A percentile compares a stretch with the other conserved stretches of the same genome.
Conservation (phyloP, 192 early-diverging fungal species). For the Coemansia erecta region DNA sequence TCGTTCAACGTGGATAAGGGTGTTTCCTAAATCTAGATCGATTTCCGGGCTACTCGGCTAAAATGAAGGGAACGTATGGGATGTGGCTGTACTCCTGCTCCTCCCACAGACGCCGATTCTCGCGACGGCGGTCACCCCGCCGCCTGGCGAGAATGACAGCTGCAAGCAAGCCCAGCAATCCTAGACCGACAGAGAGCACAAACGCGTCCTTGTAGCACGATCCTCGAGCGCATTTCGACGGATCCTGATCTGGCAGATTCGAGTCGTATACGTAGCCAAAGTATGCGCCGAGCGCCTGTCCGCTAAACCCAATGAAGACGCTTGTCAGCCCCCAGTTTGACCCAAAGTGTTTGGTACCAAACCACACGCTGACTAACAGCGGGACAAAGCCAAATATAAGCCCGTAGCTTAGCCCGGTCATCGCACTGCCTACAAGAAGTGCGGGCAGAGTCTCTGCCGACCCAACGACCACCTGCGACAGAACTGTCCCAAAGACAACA, state of each 20-base stretch:
- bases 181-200: slow-evolving; percentile 22
- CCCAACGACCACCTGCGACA: slow-evolving; percentile 42
- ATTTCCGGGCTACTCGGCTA: slow-evolving; percentile 24
- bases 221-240: slow-evolving; percentile 40
- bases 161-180: slow-evolving; percentile 16
- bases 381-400: slow-evolving; percentile 51
- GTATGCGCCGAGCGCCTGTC: slow-evolving; percentile 58
- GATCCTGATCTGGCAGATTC: slow-evolving; percentile 50
- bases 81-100: slow-evolving; percentile 38
- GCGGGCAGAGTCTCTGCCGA: slow-evolving; percentile 17
- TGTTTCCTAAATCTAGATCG: too few species aligned
- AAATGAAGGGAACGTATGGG: slow-evolving; percentile 44
- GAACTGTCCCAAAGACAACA: slow-evolving; percentile 22
- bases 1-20: too few species aligned
- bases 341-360: slow-evolving; percentile 50
- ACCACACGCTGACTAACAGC: slow-evolving; percentile 53
- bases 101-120: slow-evolving; percentile 50
- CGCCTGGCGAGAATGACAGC: slow-evolving; percentile 31
- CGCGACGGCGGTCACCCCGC: slow-evolving; percentile 26
- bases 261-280: slow-evolving; percentile 62
- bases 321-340: slow-evolving; percentile 58
- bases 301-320: slow-evolving; percentile 58
- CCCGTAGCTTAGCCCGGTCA: slow-evolving; percentile 51
- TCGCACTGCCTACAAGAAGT: slow-evolving; percentile 37
- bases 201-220: slow-evolving; percentile 46